Evolutionary conservation across 202 grass and related monocot species (phyloP).

Genomic region (Dendrocalamus latiflorus): DNA sequence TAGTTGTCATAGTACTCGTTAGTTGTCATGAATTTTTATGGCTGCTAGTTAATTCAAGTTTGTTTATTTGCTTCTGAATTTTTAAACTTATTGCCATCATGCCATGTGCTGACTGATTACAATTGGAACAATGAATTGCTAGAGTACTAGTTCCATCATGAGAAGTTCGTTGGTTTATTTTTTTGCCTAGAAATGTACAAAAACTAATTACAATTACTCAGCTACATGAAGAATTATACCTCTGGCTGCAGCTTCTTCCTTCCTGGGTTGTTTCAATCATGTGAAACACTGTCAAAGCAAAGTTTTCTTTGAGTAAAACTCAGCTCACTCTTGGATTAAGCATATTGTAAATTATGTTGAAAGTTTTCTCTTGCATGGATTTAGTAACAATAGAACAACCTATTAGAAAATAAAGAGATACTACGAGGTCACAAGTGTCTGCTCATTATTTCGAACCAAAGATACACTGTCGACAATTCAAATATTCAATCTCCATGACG

Average conservation of each 20-base stretch:
- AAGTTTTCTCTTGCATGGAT: background rate
- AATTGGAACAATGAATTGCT: too few species aligned
- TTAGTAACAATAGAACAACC: background rate
- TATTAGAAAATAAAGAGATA: background rate
- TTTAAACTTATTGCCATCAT: too few species aligned
- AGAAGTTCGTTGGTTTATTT: too few species aligned
- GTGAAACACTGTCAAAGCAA: background rate
- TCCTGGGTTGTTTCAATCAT: slow-evolving; percentile 23
- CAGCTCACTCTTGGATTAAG: background rate
- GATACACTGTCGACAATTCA: background rate
- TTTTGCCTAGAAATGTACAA: slow-evolving; percentile 11
- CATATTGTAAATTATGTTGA: slow-evolving; percentile 9
- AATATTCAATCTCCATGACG: background rate
- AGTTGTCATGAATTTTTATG: too few species aligned
- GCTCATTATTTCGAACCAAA: slow-evolving; percentile 13
- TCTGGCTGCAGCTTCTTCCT: slow-evolving; percentile 82
- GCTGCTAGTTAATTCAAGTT: too few species aligned
- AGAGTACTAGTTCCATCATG: too few species aligned
- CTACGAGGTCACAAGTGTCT: too few species aligned
- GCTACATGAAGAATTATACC: slow-evolving; percentile 40
- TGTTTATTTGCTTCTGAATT: too few species aligned
- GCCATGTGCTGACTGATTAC: too few species aligned
- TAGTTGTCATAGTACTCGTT: too few species aligned
- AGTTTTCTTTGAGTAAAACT: background rate
- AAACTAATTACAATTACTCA: background rate